Conservation (phyloP, 1,139 yeast genomes). For the Waltiozyma solani region DNA sequence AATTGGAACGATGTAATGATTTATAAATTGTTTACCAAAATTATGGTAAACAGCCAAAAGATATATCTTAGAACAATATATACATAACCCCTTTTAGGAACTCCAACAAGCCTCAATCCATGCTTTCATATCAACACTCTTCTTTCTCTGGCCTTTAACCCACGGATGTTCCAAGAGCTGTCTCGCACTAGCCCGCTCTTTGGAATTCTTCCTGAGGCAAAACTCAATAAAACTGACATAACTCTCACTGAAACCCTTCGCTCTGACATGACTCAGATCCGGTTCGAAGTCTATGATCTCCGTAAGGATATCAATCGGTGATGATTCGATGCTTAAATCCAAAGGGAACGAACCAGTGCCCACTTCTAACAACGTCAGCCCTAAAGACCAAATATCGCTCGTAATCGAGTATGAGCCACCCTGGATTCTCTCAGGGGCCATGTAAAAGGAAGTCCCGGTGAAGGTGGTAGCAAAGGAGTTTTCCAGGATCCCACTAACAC, state of each 20-base stretch:
- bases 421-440: constrained; percentile 97
- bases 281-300: constrained; percentile 81
- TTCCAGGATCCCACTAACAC: constrained; percentile 97
- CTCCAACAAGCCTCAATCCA: constrained; percentile 79
- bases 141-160: constrained; percentile 64
- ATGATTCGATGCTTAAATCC: constrained; percentile 29
- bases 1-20: too few relatives aligned
- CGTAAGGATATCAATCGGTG: constrained; percentile 81
- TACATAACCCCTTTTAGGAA: too few relatives aligned
- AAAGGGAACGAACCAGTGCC: constrained; percentile 85
- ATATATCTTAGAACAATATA: too few relatives aligned
- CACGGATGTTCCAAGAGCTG: constrained; percentile 92
- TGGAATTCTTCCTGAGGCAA: constrained; percentile 73
- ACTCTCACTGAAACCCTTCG: neutral
- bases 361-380: constrained; percentile 83
- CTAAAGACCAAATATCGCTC: constrained; percentile 94
- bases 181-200: constrained; percentile 80
- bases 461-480: constrained; percentile 91
- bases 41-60: too few relatives aligned
- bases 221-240: constrained; percentile 54
- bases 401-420: constrained; percentile 94
- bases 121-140: constrained; percentile 76
- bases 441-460: constrained; percentile 93
- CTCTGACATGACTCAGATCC: constrained; percentile 67
- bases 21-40: too few relatives aligned